A percentile compares a stretch with the other conserved stretches of the same genome.
Conservation (phyloP, 352 stramenopile genomes). For the Phytophthora foliorum region DNA sequence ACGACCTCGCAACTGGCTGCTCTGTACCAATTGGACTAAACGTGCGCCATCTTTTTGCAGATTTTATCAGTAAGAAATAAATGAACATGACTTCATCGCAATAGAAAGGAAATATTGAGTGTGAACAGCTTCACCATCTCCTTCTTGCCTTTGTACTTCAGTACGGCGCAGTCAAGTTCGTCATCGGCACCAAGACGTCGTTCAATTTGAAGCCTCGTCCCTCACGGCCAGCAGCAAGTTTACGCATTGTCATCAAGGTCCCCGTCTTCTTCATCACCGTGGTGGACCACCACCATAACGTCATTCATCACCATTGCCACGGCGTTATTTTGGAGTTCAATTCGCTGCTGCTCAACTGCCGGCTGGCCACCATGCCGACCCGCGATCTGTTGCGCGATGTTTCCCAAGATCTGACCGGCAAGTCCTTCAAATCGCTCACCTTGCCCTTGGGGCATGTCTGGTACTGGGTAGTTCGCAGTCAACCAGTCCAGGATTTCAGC, state of each 20-base stretch:
- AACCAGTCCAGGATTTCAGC: background rate
- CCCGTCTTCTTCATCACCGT: background rate
- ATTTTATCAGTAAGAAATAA: no score
- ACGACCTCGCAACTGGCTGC: no score
- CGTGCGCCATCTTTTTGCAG: no score
- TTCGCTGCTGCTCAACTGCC: background rate
- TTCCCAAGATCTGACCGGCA: background rate
- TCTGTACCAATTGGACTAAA: no score
- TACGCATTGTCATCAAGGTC: background rate
- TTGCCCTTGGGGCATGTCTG: background rate
- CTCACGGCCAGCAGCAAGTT: background rate
- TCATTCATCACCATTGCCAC: constrained; percentile 2
- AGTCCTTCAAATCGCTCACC: background rate
- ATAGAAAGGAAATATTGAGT: no score
- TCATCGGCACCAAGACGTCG: no score
- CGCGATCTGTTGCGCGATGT: background rate
- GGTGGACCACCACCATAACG: background rate
- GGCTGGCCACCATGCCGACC: background rate
- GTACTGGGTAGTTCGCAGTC: background rate
- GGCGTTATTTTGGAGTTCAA: background rate
- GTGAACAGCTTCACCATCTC: no score
- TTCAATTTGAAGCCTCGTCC: background rate
- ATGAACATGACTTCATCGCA: no score
- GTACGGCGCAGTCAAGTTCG: no score
- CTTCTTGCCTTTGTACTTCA: no score